A percentile compares a stretch with the other conserved stretches of the same genome.
These are phyloP conservation scores for Quercus bicolor DNA, from an alignment of 306 rosid genomes.

Conservation along the genomic window DNA sequence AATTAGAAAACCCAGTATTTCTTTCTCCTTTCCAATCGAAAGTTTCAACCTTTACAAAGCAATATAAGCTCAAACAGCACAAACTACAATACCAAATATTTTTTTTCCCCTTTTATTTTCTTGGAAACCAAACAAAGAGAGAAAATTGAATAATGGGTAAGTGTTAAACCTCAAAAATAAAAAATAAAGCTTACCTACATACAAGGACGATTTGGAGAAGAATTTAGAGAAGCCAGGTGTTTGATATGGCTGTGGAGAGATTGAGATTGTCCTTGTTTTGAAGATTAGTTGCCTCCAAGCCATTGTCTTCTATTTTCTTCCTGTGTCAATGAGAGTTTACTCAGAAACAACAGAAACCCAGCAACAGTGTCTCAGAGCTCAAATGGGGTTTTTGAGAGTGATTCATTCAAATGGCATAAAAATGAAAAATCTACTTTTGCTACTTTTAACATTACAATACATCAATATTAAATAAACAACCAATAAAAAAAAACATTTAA, in stretches of 20 bases:
- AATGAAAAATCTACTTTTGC: no score
- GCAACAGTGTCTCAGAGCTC: background rate
- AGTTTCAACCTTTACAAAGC: background rate
- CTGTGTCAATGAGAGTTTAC: background rate
- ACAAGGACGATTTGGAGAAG: slow-evolving; percentile 56
- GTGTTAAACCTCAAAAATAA: background rate
- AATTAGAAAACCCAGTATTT: background rate
- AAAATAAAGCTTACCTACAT: slow-evolving; percentile 30
- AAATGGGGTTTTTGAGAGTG: background rate
- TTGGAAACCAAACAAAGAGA: background rate
- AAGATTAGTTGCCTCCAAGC: slow-evolving; percentile 40
- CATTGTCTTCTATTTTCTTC: slow-evolving; percentile 22
- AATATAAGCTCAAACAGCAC: background rate
- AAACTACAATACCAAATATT: background rate
- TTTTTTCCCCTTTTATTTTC: background rate
- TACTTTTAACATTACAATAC: no score
- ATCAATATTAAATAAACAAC: no score
- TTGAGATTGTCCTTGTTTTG: slow-evolving; percentile 15
- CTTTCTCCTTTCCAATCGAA: background rate
- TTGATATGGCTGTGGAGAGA: slow-evolving; percentile 18
- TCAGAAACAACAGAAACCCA: background rate
- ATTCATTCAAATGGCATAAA: no score
- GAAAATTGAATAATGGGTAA: background rate
- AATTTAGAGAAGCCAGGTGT: slow-evolving; percentile 35
- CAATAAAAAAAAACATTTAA: no score